phyloP scores from a whole-genome alignment of 2,329 filamentous ascomycete species.

The Fusarium tjaetaba region DNA sequence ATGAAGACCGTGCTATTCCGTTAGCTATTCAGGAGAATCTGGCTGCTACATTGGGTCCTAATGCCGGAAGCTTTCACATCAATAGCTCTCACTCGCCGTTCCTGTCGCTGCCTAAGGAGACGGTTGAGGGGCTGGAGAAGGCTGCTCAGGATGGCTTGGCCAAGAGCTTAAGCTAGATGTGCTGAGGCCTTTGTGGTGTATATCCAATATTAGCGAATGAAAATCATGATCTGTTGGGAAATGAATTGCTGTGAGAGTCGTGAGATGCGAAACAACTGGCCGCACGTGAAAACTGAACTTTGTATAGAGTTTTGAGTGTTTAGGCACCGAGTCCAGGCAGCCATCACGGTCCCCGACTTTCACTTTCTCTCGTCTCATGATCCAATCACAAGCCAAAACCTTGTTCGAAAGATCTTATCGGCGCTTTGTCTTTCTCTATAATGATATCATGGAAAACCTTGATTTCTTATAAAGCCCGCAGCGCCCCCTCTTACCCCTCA shows the following conservation, averaged over 20 bases:
- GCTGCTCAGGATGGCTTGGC: slow-evolving; percentile 6
- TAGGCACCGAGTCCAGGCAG: neutral
- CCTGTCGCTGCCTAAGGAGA: slow-evolving; percentile 1
- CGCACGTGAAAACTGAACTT: neutral
- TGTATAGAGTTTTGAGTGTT: neutral
- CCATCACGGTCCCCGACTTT: neutral
- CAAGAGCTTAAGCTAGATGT: neutral
- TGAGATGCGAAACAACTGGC: neutral
- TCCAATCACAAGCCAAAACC: neutral
- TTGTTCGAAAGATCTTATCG: no score
- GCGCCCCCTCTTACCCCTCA: neutral
- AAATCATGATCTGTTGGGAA: neutral
- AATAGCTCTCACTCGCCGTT: slow-evolving; percentile 9
- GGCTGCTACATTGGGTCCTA: neutral
- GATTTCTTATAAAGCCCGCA: neutral
- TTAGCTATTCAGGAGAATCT: slow-evolving; percentile 2
- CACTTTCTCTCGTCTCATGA: no score
- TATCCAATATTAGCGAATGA: neutral
- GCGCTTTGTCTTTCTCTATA: neutral
- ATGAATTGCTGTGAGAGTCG: neutral
- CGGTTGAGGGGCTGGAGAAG: neutral
- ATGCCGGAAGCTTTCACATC: neutral
- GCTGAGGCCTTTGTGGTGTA: fast-evolving
- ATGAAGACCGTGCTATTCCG: slow-evolving; percentile 6
- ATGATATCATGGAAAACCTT: neutral